phyloP scores from a whole-genome alignment of 2,329 filamentous ascomycete genomes.

The Trichoderma asperellum region DNA sequence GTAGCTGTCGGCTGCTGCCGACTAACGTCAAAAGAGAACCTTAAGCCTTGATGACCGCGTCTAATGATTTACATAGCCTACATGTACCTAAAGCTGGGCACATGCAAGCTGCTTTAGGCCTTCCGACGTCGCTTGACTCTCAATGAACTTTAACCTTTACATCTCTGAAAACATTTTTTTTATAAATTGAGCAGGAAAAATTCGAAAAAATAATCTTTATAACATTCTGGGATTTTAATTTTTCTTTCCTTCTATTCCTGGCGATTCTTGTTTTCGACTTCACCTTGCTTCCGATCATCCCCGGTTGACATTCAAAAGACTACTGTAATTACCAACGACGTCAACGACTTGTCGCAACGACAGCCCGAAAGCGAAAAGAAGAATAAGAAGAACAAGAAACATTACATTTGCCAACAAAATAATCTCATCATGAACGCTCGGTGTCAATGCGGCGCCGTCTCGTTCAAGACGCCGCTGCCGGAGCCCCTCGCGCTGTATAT shows the following conservation, averaged over 20 bases:
- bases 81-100: background rate
- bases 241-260: background rate
- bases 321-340: background rate
- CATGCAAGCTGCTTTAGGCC: constrained; percentile 4
- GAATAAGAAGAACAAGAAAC: background rate
- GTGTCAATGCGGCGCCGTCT: constrained; percentile 68
- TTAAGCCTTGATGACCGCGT: background rate
- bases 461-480: constrained; percentile 63
- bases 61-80: constrained; percentile 5
- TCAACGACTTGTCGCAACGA: background rate
- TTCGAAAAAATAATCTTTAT: background rate
- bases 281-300: background rate
- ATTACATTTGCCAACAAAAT: background rate
- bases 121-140: constrained; percentile 13
- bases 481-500: constrained; percentile 69
- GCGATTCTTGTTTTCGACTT: background rate
- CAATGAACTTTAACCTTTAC: background rate
- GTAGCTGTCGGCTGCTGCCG: background rate
- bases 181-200: background rate
- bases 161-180: background rate
- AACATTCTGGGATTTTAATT: background rate
- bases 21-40: background rate
- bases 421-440: constrained; percentile 55
- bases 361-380: background rate
- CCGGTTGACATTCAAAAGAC: background rate